phyloP scores from a whole-genome alignment of 2,329 filamentous ascomycete genomes.

The Diaporthe nobilis region DNA sequence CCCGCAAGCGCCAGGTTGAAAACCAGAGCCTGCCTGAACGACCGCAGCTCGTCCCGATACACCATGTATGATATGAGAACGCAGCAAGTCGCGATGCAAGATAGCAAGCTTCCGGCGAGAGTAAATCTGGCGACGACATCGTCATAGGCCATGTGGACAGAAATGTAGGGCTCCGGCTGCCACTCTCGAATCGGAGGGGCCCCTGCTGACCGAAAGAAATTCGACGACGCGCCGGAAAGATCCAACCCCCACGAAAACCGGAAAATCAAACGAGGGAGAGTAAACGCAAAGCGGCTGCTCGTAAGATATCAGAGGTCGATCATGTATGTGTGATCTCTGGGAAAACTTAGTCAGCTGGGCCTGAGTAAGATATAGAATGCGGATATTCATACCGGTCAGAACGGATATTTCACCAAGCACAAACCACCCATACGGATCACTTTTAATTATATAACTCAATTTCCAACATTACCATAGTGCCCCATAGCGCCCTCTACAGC shows the following conservation, averaged over 20 bases:
- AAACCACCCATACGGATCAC: no score
- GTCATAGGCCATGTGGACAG: not conserved
- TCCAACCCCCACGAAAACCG: not conserved
- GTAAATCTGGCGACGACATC: constrained; percentile 33
- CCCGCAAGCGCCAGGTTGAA: constrained; percentile 45
- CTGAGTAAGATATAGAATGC: no score
- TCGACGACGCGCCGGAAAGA: no score
- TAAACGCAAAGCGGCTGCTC: not conserved
- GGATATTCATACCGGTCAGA: no score
- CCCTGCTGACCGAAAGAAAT: not conserved
- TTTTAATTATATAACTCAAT: no score
- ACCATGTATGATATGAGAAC: constrained; percentile 40
- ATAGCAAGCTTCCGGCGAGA: constrained; percentile 40
- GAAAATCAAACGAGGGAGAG: not conserved
- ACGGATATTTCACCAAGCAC: no score
- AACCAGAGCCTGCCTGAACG: constrained; percentile 45
- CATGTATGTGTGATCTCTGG: not conserved
- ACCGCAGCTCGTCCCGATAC: constrained; percentile 42
- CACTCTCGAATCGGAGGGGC: not conserved
- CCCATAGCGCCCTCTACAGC: no score
- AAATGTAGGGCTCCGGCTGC: not conserved
- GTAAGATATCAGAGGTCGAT: no score
- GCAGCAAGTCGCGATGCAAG: constrained; percentile 35
- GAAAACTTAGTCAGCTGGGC: not conserved
- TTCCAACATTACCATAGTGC: no score